These are phyloP conservation scores for Isabelozyma heimii DNA, from an alignment of 805 yeast genomes.

Conservation along the genomic window DNA sequence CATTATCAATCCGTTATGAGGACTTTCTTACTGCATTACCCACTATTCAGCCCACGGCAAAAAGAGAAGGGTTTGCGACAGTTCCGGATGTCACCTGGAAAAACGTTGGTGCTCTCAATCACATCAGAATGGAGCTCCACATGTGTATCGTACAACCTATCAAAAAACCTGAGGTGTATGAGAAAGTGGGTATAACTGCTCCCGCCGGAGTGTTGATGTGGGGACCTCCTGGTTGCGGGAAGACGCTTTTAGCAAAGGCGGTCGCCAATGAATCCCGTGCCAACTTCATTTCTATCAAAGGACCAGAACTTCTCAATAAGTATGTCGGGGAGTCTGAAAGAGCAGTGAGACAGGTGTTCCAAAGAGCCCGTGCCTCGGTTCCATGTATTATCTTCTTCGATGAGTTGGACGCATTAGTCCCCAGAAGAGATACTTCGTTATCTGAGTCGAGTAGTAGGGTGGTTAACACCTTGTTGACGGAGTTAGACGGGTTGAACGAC, in stretches of 20 bases:
- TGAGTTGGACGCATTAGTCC: conserved; percentile 94
- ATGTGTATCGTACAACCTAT: conserved; percentile 98
- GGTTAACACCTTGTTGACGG: conserved; percentile 91
- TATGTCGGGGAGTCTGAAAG: conserved; percentile 96
- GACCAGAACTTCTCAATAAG: conserved; percentile 91
- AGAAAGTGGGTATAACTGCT: conserved; percentile 89
- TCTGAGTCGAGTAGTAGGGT: conserved; percentile 91
- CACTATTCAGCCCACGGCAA: conserved; percentile 93
- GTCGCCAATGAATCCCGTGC: conserved; percentile 97
- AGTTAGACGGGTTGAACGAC: conserved; percentile 91
- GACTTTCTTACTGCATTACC: conserved; percentile 88
- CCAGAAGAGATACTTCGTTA: conserved; percentile 83
- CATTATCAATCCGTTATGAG: conserved; percentile 69
- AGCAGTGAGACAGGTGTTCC: conserved; percentile 90
- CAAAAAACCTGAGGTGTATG: conserved; percentile 84
- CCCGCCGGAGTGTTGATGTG: conserved; percentile 96
- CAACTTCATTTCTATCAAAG: conserved; percentile 91
- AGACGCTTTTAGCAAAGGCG: conserved; percentile 92
- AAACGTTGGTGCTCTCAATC: conserved; percentile 84
- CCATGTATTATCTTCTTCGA: conserved; percentile 96
- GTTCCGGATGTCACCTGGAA: conserved; percentile 98
- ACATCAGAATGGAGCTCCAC: conserved; percentile 83
- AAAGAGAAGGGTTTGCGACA: conserved; percentile 97
- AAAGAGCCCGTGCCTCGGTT: conserved; percentile 86
- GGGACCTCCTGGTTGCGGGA: conserved; percentile 99